Evolutionary conservation across 2,329 filamentous ascomycete genomes (phyloP), one percentile per base, ranked within the genome.

Genomic region (Plenodomus lindquistii): DNA sequence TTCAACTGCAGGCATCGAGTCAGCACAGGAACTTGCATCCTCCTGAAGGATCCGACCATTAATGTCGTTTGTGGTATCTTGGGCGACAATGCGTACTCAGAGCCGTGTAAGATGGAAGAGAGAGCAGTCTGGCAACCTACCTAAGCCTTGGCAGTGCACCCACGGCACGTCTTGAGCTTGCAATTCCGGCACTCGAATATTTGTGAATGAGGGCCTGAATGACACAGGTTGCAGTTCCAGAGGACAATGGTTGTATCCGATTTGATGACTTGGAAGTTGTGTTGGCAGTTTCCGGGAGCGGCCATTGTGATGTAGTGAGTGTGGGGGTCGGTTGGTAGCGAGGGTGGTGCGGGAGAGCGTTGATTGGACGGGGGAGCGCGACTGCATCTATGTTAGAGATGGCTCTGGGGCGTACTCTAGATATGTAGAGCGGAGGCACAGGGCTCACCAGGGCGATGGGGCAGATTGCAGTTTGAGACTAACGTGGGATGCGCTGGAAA

Each of bases 211-310:
- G 77, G 76, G 4, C 77, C 77, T 1, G 74, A 77, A 58, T 79
- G 77, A 66, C 78, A 80, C 58, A 76, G 63, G 61, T 78, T 77
- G 73, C 78, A 80, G 48, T 78, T 77, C 78, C 78, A 80, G 46
- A 77, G 68, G 48, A 80, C 73, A 53, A 80, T 67, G 4, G 75
- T 78, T 13, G 75, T 79, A 63, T 79, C 76, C 18, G 76, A 78
- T 61, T 80, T 80, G 73, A 79, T 77, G 64, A 78, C 71, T 56
- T 75, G 74, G 73, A 78, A 80, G 31, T 62, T 61, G 62, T 80
- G 78, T 40, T 74, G 65, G 71, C 78, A 80, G 62, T 66, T 75
- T 46, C 72, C 75, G 21, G 77, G 72, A 49, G 74, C 74, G 48
- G 77, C 77, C 77, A 79, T 79, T 45, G 61, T 54, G 62, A 50